Evolutionary conservation across 2,329 filamentous ascomycete genomes (phyloP).

Genomic region (Leptographium lundbergii): DNA sequence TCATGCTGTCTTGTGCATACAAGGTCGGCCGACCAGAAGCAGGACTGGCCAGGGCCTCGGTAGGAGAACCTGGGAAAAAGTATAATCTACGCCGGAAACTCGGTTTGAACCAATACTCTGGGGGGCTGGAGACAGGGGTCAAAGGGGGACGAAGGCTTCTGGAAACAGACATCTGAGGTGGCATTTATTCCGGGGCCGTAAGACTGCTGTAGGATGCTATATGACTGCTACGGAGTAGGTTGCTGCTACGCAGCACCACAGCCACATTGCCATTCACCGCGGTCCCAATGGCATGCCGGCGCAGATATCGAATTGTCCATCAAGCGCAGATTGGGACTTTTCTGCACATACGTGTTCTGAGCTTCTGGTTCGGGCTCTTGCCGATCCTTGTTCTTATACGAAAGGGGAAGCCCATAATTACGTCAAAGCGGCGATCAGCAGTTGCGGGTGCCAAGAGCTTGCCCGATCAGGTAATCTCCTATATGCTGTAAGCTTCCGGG

Average conservation of each 20-base stretch:
- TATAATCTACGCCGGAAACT: neutral
- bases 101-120: neutral
- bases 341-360: neutral
- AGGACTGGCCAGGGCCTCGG: too few relatives aligned
- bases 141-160: neutral
- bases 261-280: too few relatives aligned
- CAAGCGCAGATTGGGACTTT: neutral
- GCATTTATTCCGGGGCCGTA: neutral
- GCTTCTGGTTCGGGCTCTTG: neutral
- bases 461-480: neutral
- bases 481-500: neutral
- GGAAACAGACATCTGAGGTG: neutral
- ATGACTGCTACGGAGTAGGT: too few relatives aligned
- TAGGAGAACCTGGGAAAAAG: neutral
- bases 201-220: neutral
- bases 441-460: neutral
- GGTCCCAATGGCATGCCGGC: too few relatives aligned
- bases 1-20: too few relatives aligned
- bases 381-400: neutral
- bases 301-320: too few relatives aligned
- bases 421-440: neutral
- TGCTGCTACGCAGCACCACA: too few relatives aligned
- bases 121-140: neutral
- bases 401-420: neutral
- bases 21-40: too few relatives aligned